Conservation (phyloP, 2,329 filamentous ascomycete species). For the Curvularia sp. region DNA sequence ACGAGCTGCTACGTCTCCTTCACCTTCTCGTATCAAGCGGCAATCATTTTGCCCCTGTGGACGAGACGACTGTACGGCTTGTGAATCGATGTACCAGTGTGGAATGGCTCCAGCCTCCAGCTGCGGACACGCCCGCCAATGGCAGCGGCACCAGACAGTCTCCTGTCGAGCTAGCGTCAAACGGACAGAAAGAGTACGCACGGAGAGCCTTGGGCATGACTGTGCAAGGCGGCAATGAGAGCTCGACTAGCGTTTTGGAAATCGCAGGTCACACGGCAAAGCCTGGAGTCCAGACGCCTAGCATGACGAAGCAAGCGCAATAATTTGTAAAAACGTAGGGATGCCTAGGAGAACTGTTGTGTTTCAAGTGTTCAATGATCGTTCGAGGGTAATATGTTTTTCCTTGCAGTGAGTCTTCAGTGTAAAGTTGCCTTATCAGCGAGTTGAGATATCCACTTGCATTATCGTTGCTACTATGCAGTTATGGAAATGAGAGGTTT, state of each 20-base stretch:
- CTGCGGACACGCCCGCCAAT: slow-evolving; percentile 28
- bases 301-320: slow-evolving; percentile 34
- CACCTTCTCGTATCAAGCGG: slow-evolving; percentile 70
- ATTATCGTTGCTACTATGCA: background rate
- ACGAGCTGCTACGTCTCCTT: slow-evolving; percentile 81
- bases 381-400: background rate
- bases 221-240: slow-evolving; percentile 45
- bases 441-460: slow-evolving; percentile 11
- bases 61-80: slow-evolving; percentile 79
- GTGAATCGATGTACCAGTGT: slow-evolving; percentile 78
- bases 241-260: slow-evolving; percentile 48
- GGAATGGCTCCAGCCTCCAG: slow-evolving; percentile 63
- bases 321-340: slow-evolving; percentile 8
- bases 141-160: slow-evolving; percentile 31
- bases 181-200: slow-evolving; percentile 49
- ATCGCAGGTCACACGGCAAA: slow-evolving; percentile 52
- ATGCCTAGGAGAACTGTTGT: background rate
- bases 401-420: slow-evolving; percentile 5
- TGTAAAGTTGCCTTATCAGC: slow-evolving; percentile 8
- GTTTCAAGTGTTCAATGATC: slow-evolving; percentile 1
- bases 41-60: slow-evolving; percentile 78
- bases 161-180: slow-evolving; percentile 30
- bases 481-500: slow-evolving; percentile 18
- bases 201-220: slow-evolving; percentile 51
- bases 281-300: slow-evolving; percentile 52